Percentiles rank a stretch among this genome's conserved stretches.
These are phyloP conservation scores for Quercus engelmannii DNA, from an alignment of 306 rosid genomes.

Conservation along the genomic window DNA sequence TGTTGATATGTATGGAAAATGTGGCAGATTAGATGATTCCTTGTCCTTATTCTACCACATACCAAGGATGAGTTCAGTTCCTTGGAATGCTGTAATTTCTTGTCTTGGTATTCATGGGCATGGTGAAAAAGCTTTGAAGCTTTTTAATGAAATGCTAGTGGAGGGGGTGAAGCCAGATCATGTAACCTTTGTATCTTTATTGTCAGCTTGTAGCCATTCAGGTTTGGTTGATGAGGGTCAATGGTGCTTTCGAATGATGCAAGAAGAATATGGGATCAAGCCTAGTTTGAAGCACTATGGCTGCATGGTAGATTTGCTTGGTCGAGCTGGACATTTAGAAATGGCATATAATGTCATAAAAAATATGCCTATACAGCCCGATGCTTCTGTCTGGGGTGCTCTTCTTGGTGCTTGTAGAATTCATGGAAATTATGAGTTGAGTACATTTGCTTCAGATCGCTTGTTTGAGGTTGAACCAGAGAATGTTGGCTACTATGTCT, in stretches of 20 bases:
- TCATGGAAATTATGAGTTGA: constrained; percentile 42
- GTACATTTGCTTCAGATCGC: constrained; percentile 39
- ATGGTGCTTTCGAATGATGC: constrained; percentile 37
- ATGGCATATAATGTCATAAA: constrained; percentile 36
- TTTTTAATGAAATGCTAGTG: constrained; percentile 36
- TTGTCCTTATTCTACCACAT: constrained; percentile 34
- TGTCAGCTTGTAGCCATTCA: constrained; percentile 55
- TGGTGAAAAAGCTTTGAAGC: constrained; percentile 33
- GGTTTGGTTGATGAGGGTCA: constrained; percentile 45
- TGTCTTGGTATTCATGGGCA: constrained; percentile 53
- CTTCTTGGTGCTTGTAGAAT: constrained; percentile 61
- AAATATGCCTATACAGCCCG: constrained; percentile 42
- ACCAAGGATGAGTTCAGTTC: constrained; percentile 26
- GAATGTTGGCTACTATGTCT: constrained; percentile 47
- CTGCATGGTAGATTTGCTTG: constrained; percentile 54
- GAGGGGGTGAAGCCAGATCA: constrained; percentile 39
- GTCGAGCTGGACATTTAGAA: constrained; percentile 47
- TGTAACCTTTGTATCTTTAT: constrained; percentile 38
- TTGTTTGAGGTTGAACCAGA: constrained; percentile 41
- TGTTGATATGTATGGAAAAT: constrained; percentile 56
- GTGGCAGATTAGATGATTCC: constrained; percentile 49
- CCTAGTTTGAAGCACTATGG: constrained; percentile 43
- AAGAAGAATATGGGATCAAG: constrained; percentile 37
- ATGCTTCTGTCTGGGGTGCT: constrained; percentile 55
- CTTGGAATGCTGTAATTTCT: constrained; percentile 49